Conservation (phyloP, 345 rosid genomes). For the Xanthoceras sorbifolium region DNA sequence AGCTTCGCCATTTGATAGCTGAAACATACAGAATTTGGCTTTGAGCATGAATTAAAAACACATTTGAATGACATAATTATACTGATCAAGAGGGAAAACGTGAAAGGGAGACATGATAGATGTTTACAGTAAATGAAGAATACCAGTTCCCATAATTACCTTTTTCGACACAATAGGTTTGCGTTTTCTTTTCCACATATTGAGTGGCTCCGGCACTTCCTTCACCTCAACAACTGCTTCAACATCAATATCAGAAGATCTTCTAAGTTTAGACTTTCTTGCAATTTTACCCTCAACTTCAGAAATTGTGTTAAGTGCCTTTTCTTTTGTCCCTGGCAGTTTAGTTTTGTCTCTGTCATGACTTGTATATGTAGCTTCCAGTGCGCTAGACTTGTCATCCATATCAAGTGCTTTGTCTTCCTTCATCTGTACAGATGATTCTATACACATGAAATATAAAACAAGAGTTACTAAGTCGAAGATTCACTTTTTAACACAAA, state of each 20-base stretch:
- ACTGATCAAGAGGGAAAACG: background rate
- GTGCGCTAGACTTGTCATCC: conserved; percentile 54
- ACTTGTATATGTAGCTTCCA: conserved; percentile 55
- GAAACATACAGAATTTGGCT: conserved; percentile 25
- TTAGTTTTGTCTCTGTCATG: conserved; percentile 44
- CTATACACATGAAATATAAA: conserved; percentile 38
- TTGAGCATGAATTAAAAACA: conserved; percentile 7
- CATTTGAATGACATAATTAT: background rate
- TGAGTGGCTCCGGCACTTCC: conserved; percentile 36
- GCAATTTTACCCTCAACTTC: conserved; percentile 42
- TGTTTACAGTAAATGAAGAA: background rate
- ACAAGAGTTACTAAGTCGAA: background rate
- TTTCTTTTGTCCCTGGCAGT: conserved; percentile 44
- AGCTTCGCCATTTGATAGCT: conserved; percentile 53
- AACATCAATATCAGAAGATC: conserved; percentile 33
- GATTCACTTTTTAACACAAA: background rate
- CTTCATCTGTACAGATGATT: conserved; percentile 67
- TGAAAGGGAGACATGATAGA: background rate
- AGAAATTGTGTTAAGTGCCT: conserved; percentile 29
- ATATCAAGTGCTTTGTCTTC: conserved; percentile 54
- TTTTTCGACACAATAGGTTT: conserved; percentile 38
- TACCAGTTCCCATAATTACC: conserved; percentile 27
- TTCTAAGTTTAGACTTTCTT: conserved; percentile 58
- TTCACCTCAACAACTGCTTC: conserved; percentile 45
- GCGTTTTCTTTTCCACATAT: conserved; percentile 53